phyloP scores from a whole-genome alignment of 2,329 filamentous ascomycete genomes.

The Xylogone sp. region DNA sequence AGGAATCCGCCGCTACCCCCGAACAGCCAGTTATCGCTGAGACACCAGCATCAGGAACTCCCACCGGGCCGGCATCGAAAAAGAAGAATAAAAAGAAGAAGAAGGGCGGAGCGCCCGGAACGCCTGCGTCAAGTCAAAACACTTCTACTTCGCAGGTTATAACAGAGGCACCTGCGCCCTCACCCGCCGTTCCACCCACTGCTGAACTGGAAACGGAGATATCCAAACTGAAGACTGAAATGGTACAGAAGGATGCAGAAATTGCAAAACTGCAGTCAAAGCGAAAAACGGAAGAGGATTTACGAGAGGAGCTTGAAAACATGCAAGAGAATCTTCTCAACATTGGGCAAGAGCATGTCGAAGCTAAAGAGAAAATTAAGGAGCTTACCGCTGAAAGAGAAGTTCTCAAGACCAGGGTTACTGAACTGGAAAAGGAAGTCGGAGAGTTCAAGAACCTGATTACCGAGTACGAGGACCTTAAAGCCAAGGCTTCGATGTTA shows the following conservation, averaged over 20 bases:
- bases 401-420: conserved; percentile 59
- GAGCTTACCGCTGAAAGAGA: conserved; percentile 66
- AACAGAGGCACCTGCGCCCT: conserved; percentile 10
- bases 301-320: conserved; percentile 82
- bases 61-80: conserved; percentile 53
- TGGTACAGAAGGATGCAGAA: conserved; percentile 47
- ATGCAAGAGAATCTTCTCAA: conserved; percentile 75
- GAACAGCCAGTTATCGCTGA: conserved; percentile 5
- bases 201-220: conserved; percentile 24
- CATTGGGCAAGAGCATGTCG: conserved; percentile 80
- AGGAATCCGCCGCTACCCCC: conserved; percentile 5
- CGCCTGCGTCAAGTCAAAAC: conserved; percentile 23
- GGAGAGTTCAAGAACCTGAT: conserved; percentile 37
- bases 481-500: conserved; percentile 63
- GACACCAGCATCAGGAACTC: conserved; percentile 38
- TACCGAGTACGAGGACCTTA: conserved; percentile 62
- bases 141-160: conserved; percentile 12
- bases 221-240: conserved; percentile 20
- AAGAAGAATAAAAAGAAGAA: conserved; percentile 92
- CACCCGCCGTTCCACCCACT: conserved; percentile 6
- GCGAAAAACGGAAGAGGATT: conserved; percentile 70
- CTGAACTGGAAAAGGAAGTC: conserved; percentile 69
- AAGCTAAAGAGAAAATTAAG: conserved; percentile 74
- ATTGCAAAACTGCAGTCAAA: conserved; percentile 70
- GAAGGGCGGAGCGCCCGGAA: conserved; percentile 47